These are phyloP conservation scores for Zygosaccharomyces bailii DNA, from an alignment of 805 yeast species.

Conservation along the genomic window DNA sequence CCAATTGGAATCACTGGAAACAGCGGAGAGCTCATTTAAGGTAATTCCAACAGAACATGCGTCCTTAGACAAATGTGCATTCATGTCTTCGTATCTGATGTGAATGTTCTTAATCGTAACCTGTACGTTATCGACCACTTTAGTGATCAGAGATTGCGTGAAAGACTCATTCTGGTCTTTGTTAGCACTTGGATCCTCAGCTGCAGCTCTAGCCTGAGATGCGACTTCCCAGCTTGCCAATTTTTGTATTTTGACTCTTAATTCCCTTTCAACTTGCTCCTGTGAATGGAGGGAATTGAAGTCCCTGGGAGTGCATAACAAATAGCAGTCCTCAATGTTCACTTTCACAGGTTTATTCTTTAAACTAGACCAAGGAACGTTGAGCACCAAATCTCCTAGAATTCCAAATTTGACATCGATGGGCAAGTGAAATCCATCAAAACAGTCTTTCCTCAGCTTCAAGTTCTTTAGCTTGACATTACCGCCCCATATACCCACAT, in stretches of 20 bases:
- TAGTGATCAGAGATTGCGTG: slow-evolving; percentile 81
- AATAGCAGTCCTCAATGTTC: slow-evolving; percentile 77
- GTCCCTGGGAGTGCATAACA: slow-evolving; percentile 74
- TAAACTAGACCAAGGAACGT: slow-evolving; percentile 95
- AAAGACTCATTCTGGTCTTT: slow-evolving; percentile 68
- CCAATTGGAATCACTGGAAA: slow-evolving; percentile 85
- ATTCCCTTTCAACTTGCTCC: slow-evolving; percentile 57
- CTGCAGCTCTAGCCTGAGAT: slow-evolving; percentile 43
- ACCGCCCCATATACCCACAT: slow-evolving; percentile 97
- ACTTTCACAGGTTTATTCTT: slow-evolving; percentile 90
- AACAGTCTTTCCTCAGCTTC: slow-evolving; percentile 77
- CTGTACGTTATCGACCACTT: slow-evolving; percentile 89
- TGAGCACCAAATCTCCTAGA: slow-evolving; percentile 81
- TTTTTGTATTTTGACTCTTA: slow-evolving; percentile 61
- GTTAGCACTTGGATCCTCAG: slow-evolving; percentile 37
- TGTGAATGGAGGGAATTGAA: slow-evolving; percentile 50
- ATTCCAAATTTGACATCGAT: slow-evolving; percentile 86
- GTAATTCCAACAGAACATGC: slow-evolving; percentile 85
- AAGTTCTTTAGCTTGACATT: slow-evolving; percentile 84
- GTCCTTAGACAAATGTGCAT: slow-evolving; percentile 58
- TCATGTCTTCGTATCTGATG: slow-evolving; percentile 81
- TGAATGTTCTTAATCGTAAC: slow-evolving; percentile 89
- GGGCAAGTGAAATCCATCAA: slow-evolving; percentile 83
- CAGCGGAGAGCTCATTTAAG: slow-evolving; percentile 82
- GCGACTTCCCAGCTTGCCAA: slow-evolving; percentile 60